phyloP scores from a whole-genome alignment of 129 eudicot species.

The Lactuca sativa region DNA sequence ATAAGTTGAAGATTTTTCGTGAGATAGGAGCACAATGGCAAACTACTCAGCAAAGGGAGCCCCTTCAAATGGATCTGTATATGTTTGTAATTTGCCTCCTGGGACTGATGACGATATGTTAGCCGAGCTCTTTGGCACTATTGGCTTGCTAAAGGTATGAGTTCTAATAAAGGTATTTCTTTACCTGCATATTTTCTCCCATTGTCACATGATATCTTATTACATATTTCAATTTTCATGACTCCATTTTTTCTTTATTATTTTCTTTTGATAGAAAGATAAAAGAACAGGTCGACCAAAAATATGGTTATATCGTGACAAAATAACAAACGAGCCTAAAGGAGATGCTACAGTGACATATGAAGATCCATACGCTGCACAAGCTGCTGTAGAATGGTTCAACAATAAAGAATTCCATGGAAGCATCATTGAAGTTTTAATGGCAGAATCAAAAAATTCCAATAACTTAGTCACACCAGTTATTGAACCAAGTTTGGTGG shows the following conservation, averaged over 20 bases:
- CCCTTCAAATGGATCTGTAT: constrained; percentile 79
- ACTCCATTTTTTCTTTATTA: constrained; percentile 1
- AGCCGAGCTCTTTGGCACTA: constrained; percentile 85
- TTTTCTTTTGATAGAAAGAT: constrained; percentile 55
- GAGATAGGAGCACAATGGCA: constrained; percentile 73
- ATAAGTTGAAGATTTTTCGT: constrained; percentile 31
- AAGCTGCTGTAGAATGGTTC: constrained; percentile 99
- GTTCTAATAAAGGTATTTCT: constrained; percentile 33
- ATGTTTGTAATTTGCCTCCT: constrained; percentile 88
- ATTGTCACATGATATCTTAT: neutral
- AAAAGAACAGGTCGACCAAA: constrained; percentile 87
- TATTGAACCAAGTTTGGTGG: constrained; percentile 43
- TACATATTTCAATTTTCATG: neutral
- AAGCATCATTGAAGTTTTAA: constrained; percentile 61
- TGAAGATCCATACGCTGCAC: constrained; percentile 99
- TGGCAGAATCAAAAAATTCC: constrained; percentile 80
- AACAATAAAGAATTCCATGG: constrained; percentile 94
- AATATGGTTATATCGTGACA: constrained; percentile 91
- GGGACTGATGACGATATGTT: constrained; percentile 94
- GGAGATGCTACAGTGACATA: constrained; percentile 98
- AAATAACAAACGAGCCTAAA: constrained; percentile 86
- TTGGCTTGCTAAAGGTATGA: constrained; percentile 96
- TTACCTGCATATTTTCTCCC: constrained; percentile 1
- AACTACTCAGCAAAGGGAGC: constrained; percentile 59
- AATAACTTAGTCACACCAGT: constrained; percentile 33